These are phyloP conservation scores for Bryoerythrophyllum caledonicum DNA, from an alignment of 225 moss, liverwort and hornwort genomes.

Conservation along the genomic window DNA sequence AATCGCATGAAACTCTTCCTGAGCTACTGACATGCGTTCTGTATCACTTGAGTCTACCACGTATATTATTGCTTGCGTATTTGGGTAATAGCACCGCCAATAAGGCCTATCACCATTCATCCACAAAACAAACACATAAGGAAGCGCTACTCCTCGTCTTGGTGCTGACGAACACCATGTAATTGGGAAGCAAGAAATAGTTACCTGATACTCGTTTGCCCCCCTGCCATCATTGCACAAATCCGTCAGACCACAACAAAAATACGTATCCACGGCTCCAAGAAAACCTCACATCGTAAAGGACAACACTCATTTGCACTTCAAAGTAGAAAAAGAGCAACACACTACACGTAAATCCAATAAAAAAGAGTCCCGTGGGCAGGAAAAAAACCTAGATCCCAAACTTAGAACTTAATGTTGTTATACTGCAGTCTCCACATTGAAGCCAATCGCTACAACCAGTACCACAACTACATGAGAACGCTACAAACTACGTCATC, in stretches of 20 bases:
- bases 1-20: slow-evolving; percentile 97
- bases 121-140: background rate
- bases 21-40: slow-evolving; percentile 87
- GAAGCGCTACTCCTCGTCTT: background rate
- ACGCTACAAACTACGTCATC: background rate
- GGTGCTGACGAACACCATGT: background rate
- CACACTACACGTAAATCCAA: background rate
- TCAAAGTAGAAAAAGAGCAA: background rate
- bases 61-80: slow-evolving; percentile 89
- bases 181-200: background rate
- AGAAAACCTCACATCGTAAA: background rate
- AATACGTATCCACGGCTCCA: background rate
- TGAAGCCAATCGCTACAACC: slow-evolving; percentile 85
- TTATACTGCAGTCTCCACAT: slow-evolving; percentile 98
- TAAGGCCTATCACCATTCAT: slow-evolving; percentile 56
- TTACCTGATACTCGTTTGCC: slow-evolving; percentile 79
- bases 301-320: background rate
- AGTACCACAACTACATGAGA: background rate
- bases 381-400: slow-evolving; percentile 75
- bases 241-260: slow-evolving; percentile 9
- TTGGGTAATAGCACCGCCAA: slow-evolving; percentile 59
- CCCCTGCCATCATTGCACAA: slow-evolving; percentile 46
- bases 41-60: slow-evolving; percentile 94
- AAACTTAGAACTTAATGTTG: slow-evolving; percentile 98
- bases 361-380: background rate